Percentiles rank a stretch among this genome's conserved stretches.
Conservation (phyloP, 495 filamentous ascomycete species). For the Annulohypoxylon bovei region DNA sequence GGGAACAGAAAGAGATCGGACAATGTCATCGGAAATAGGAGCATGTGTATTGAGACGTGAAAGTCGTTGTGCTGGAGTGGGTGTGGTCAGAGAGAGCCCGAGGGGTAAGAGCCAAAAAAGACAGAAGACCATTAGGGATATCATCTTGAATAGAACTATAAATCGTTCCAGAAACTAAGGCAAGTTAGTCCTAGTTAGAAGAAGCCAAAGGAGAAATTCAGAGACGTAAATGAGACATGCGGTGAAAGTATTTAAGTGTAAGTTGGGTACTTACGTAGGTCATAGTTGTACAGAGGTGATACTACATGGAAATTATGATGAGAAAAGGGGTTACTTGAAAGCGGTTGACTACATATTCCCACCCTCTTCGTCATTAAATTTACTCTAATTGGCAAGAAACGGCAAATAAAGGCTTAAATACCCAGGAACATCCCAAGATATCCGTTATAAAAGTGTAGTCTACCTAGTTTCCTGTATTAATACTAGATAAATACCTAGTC, state of each 20-base stretch:
- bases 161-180: background rate
- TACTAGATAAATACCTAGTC: too few species aligned
- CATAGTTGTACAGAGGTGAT: background rate
- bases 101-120: background rate
- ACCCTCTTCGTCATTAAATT: too few species aligned
- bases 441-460: too few species aligned
- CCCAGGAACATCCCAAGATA: too few species aligned
- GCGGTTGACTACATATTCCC: background rate
- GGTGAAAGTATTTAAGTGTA: background rate
- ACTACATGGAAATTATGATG: background rate
- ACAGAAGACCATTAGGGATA: background rate
- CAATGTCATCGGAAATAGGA: background rate
- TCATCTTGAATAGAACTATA: background rate
- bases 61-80: background rate
- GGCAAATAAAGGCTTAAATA: too few species aligned
- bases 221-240: background rate
- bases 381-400: too few species aligned
- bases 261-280: background rate
- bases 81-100: background rate
- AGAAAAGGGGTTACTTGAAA: background rate
- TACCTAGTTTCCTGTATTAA: too few species aligned
- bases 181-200: background rate
- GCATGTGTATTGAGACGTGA: background rate
- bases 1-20: conserved; percentile 19
- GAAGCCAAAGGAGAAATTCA: background rate